A percentile compares a stretch with the other conserved stretches of the same genome.
Evolutionary conservation across 2,329 filamentous ascomycete species (phyloP).

Genomic region (Celoporthe dispersa): DNA sequence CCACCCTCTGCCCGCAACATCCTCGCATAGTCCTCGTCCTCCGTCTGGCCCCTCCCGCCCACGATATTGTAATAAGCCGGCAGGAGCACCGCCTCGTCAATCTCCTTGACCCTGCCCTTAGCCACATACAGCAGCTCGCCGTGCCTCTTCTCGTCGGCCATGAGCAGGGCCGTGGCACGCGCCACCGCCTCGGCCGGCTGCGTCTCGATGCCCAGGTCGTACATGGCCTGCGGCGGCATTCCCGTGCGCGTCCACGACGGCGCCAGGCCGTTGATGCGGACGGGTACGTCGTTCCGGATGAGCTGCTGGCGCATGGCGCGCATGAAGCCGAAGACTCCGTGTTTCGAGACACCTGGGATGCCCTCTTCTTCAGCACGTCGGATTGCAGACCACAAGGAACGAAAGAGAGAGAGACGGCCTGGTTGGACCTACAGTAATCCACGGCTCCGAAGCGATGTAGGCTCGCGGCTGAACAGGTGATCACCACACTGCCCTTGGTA

Average conservation of each 20-base stretch:
- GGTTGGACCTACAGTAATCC: constrained; percentile 34
- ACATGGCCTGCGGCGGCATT: constrained; percentile 36
- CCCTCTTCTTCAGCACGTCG: background rate
- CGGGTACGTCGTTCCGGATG: constrained; percentile 30
- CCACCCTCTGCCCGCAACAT: background rate
- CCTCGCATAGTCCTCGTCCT: background rate
- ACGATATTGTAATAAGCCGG: background rate
- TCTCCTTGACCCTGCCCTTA: background rate
- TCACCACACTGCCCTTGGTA: constrained; percentile 39
- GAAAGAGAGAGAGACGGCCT: background rate
- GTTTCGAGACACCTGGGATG: constrained; percentile 36
- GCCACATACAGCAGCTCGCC: background rate
- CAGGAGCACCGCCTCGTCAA: background rate
- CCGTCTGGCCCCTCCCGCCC: background rate
- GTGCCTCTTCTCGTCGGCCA: constrained; percentile 22
- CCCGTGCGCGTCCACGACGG: constrained; percentile 40
- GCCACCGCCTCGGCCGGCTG: constrained; percentile 37
- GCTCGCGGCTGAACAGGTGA: constrained; percentile 19
- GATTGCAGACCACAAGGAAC: background rate
- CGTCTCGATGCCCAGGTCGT: constrained; percentile 38
- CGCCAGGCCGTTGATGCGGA: constrained; percentile 39
- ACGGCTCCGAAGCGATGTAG: constrained; percentile 38
- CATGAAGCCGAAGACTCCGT: constrained; percentile 41
- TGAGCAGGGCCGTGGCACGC: constrained; percentile 36
- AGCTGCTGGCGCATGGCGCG: constrained; percentile 38